A percentile compares a stretch with the other conserved stretches of the same genome.
Evolutionary conservation across 331 rosid genomes (phyloP).

Genomic region (Malus hybrid): DNA sequence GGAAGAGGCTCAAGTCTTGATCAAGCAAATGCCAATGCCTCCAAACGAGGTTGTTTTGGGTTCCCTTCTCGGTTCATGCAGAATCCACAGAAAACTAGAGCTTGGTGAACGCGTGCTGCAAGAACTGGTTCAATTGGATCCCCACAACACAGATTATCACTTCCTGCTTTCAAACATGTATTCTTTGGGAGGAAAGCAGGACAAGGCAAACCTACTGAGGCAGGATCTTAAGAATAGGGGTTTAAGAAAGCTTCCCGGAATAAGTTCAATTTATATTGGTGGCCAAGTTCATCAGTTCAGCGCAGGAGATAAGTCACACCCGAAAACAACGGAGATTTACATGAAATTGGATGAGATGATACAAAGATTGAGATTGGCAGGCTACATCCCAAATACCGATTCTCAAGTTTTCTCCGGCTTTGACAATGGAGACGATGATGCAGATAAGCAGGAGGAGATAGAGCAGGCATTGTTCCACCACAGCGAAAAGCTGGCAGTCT

Average conservation of each 20-base stretch:
- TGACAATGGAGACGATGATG: conserved; percentile 17
- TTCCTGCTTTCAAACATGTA: conserved; percentile 71
- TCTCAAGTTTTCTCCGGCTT: conserved; percentile 49
- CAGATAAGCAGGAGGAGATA: conserved; percentile 52
- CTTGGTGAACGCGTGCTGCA: conserved; percentile 29
- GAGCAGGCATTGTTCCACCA: conserved; percentile 64
- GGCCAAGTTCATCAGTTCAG: conserved; percentile 57
- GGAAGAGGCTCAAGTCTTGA: conserved; percentile 51
- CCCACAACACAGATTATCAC: conserved; percentile 28
- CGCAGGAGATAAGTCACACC: conserved; percentile 72
- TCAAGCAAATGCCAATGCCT: conserved; percentile 53
- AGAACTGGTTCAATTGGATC: conserved; percentile 23
- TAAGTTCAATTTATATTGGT: conserved; percentile 46
- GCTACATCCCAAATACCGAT: conserved; percentile 52
- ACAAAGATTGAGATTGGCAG: conserved; percentile 41
- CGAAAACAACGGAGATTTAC: conserved; percentile 35
- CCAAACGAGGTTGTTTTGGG: conserved; percentile 69
- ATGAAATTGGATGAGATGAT: conserved; percentile 56
- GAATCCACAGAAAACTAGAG: conserved; percentile 36
- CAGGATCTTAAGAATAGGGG: conserved; percentile 47
- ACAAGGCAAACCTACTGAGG: conserved; percentile 49
- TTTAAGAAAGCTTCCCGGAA: conserved; percentile 62
- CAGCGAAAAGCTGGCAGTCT: conserved; percentile 75
- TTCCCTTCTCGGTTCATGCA: conserved; percentile 65
- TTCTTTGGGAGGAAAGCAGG: conserved; percentile 44